Evolutionary conservation across 2,329 filamentous ascomycete genomes (phyloP), one percentile per base, ranked within the genome.

Genomic region (Botryosphaeria agaves): DNA sequence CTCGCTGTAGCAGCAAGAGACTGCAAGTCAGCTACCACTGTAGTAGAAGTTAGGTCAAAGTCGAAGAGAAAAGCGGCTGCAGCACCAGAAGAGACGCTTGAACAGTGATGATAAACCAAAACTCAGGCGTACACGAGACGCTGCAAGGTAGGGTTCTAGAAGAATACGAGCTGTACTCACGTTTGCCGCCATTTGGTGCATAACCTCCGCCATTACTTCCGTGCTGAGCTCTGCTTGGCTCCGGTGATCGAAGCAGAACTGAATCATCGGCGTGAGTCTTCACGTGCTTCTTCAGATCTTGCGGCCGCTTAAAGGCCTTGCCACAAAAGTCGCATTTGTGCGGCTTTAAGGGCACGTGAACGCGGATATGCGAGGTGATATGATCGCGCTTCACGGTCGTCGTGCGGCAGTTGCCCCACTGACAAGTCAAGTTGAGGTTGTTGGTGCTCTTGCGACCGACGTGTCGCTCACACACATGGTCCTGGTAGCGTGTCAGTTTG

Each of bases 261-360:
- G 84, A 91, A 57, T 94, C 87, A 49, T 95, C 87, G 44, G 87
- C 87, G 51, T 95, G 87, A 4, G 87, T 95, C 74, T 95, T 98
- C 57, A 95, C 84, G 54, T 98, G 89, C 65, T 98, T 98, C 73
- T 98, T 95, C 46, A 98, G 57, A 62, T 98, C 89, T 61, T 98
- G 89, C 2, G 89, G 89, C 19, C 89, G 80, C 72, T 98, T 98
- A 69, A 98, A 98, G 2, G 85, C 85, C 65, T 98, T 98, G 51
- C 83, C 83, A 51, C 89, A 98, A 59, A 94, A 92, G 52, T 94
- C 85, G 56, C 89, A 98, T 60, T 94, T 95, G 64, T 98, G 89
- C 42, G 89, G 89, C 68, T 98, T 98, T 37, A 98, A 65, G 1
- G 89, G 89, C n/a, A 98, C 87, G 54, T 98, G 89, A 32, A 95